Percentiles rank a stretch among this genome's conserved stretches.
These are phyloP conservation scores for Calcarisporium arbuscula DNA, from an alignment of 2,329 filamentous ascomycete genomes.

Conservation along the genomic window DNA sequence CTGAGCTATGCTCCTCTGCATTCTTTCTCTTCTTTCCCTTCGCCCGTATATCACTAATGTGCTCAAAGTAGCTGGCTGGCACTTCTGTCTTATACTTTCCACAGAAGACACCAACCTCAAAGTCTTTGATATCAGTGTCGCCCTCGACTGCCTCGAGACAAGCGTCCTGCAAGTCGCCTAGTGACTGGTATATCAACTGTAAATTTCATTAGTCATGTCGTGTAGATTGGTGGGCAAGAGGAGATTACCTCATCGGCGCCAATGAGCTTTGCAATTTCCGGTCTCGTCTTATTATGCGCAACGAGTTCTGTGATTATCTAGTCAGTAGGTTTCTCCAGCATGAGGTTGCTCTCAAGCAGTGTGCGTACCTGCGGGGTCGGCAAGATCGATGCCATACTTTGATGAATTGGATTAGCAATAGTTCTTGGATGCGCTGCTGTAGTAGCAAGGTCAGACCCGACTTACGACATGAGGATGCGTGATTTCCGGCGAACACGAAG, in stretches of 20 bases:
- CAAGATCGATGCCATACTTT: slow-evolving; percentile 43
- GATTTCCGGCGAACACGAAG: slow-evolving; percentile 75
- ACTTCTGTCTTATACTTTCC: slow-evolving; percentile 73
- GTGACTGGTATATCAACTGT: slow-evolving; percentile 50
- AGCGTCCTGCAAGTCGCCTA: slow-evolving; percentile 73
- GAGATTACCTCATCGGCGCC: slow-evolving; percentile 10
- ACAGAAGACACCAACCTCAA: slow-evolving; percentile 89
- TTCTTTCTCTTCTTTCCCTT: slow-evolving; percentile 39
- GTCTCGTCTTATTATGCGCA: slow-evolving; percentile 31
- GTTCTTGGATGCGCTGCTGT: slow-evolving; percentile 1
- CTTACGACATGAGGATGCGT: slow-evolving; percentile 82
- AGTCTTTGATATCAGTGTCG: slow-evolving; percentile 49
- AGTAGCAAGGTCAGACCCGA: slow-evolving; percentile 1
- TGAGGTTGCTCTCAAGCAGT: not conserved
- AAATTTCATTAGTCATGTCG: slow-evolving; percentile 36
- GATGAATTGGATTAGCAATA: slow-evolving; percentile 4
- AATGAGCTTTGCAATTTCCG: slow-evolving; percentile 27
- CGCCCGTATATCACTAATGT: slow-evolving; percentile 65
- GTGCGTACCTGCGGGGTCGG: slow-evolving; percentile 27
- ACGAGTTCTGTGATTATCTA: slow-evolving; percentile 27
- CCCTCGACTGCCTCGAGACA: slow-evolving; percentile 66
- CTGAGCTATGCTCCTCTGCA: not conserved
- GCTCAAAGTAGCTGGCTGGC: slow-evolving; percentile 73
- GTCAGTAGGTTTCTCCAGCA: slow-evolving; percentile 3
- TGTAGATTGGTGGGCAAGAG: no score